Evolutionary conservation across 192 early-diverging fungal species (phyloP).

Genomic region (Chytriomyces sp.): DNA sequence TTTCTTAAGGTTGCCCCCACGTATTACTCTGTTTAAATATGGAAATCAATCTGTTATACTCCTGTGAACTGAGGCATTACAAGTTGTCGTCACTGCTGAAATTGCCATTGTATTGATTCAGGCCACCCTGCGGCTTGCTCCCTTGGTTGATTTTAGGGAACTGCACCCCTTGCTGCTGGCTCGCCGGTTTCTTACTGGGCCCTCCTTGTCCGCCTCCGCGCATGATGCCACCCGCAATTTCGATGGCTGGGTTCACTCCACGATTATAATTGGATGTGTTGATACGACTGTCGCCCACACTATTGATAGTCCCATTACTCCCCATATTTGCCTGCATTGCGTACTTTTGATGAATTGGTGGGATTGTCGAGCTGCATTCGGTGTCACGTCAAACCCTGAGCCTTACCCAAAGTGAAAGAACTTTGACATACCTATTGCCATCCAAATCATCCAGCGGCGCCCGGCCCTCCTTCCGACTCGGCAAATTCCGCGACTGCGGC

Average conservation of each 20-base stretch:
- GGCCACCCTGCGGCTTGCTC: not conserved
- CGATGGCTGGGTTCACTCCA: conserved; percentile 17
- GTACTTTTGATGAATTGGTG: conserved; percentile 16
- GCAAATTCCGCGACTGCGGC: conserved; percentile 28
- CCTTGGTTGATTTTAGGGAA: conserved; percentile 21
- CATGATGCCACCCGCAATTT: conserved; percentile 27
- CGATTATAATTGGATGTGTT: not conserved
- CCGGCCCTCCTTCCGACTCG: conserved; percentile 41
- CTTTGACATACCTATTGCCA: conserved; percentile 28
- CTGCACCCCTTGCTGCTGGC: conserved; percentile 19
- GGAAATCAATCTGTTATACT: not conserved
- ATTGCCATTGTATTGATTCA: conserved; percentile 11
- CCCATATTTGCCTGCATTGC: conserved; percentile 4
- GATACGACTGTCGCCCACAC: not conserved
- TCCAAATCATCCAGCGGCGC: conserved; percentile 50
- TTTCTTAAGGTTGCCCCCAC: too few relatives aligned
- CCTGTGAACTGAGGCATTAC: not conserved
- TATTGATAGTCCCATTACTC: conserved; percentile 18
- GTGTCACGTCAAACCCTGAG: not conserved
- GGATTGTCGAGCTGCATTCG: conserved; percentile 17
- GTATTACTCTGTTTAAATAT: not conserved
- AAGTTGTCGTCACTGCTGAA: conserved; percentile 25
- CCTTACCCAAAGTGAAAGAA: not conserved
- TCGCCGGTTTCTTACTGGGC: conserved; percentile 18
- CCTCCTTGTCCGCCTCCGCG: not conserved